Base-by-base conservation (phyloP, 192 early-diverging fungal species). In the Ambispora gerdemannii region DNA sequence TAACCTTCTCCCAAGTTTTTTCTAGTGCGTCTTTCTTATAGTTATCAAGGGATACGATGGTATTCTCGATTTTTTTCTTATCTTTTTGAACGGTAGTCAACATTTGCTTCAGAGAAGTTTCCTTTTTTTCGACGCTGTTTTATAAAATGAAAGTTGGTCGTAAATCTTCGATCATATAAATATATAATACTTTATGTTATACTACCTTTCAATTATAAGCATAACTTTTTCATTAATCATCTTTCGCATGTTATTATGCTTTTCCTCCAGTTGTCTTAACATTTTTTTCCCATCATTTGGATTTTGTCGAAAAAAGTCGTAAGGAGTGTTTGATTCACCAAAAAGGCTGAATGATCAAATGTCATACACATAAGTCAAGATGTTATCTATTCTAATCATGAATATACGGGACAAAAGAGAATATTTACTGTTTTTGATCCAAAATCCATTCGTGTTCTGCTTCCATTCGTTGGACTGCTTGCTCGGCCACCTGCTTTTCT, bases 31-130 rank as follows among this genome's bases (percentile, higher is more conserved):
- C 94, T 47, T 86, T 87, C 76, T 97, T 98, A 78, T 94, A 91
- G 65, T 92, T 83, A 67, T 97, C 96, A 25, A 99, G 78, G 7
- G 88, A 87, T 7, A 72, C 83, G 34, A 99, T 93, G 0, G 97
- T 99, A 24, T 94, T 89, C 67, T 96, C 90, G 67, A 99, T 99
- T 75, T 96, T 97, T 56, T 86, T 83, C 83, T 97, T 97, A 78
- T 99, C 97, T 59, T 85, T 87, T 62, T 91, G 82, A 2, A 99
- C 95, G 0, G 92, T 96, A 19, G 86, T 81, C 32, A 99, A 83
- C 90, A 92, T 97, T 67, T 89, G 82, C 35, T 93, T 91, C 24
- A 99, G 71, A 4, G 80, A 74, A 1, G 83, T 75, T 77, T 98
- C 95, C 68, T 91, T 92, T 79, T 97, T 97, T 72, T 98, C 96